Conservation (phyloP, 139 green algal species). For the Nannochloris sp. region DNA sequence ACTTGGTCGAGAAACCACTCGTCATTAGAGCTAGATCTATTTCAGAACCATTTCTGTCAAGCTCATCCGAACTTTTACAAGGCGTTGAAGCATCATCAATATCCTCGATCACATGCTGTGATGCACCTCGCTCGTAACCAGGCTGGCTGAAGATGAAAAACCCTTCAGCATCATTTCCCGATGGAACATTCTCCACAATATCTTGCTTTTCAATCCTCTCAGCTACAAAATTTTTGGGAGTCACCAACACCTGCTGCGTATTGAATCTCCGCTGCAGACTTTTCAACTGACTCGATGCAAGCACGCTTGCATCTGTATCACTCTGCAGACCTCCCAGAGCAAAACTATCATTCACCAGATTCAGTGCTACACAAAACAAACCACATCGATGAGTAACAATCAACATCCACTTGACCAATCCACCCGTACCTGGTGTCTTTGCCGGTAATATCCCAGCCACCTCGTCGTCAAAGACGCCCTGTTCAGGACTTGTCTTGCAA, state of each 20-base stretch:
- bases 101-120: constrained; percentile 3
- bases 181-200: background rate
- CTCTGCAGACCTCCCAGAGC: no score
- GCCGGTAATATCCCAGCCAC: no score
- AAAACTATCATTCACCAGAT: no score
- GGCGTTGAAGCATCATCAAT: background rate
- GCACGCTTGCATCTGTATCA: background rate
- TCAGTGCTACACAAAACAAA: no score
- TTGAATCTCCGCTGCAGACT: constrained; percentile 30
- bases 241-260: constrained; percentile 20
- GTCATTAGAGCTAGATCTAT: background rate
- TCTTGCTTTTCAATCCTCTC: constrained; percentile 2
- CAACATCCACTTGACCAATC: no score
- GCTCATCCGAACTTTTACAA: background rate
- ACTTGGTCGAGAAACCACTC: background rate
- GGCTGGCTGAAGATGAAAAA: constrained; percentile 29
- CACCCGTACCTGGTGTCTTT: background rate
- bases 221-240: constrained; percentile 14
- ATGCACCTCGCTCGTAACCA: constrained; percentile 23
- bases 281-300: constrained; percentile 15
- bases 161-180: constrained; percentile 11
- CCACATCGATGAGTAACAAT: no score
- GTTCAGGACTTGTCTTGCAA: no score
- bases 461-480: no score
- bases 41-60: background rate